Base-by-base conservation (phyloP, 164 flowering plant genomes). In the Pachysandra terminalis region DNA sequence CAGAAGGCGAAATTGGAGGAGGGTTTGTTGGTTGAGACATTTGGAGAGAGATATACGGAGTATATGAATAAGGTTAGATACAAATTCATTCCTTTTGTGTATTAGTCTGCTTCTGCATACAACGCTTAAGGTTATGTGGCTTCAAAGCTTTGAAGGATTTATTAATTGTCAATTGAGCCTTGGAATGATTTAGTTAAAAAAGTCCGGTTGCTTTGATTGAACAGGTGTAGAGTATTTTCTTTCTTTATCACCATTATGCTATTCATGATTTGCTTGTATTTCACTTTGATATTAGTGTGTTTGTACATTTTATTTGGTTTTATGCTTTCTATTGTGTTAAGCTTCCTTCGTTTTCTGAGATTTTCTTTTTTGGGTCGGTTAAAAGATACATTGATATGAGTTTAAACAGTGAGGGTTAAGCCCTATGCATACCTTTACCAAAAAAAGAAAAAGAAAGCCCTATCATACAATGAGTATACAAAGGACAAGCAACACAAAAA, bases 61-160 rank as follows among this genome's bases (percentile, higher is more conserved):
- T 94, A 90, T 74, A 75, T 73, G 81, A 77, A 52, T 60, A 91
- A 78, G 78, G 96, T 94, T 74, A 79, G 67, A 77, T 82, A 87
- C 86, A 92, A 84, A 81, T 82, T 95, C 72, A 87, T 95, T 70
- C 98, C 98, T 74, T 78, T 79, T 61, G 76, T 95, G 56, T 90
- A 85, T 71, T 95, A 89, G 85, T 53, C 63, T 14, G 49, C 49
- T 56, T 37, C n/a, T 32, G 53, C 69, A 72, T 78, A 65, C 53
- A 71, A 40, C 55, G 55, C 68, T 58, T 56, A 67, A 60, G n/a
- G 16, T 41, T 64, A n/a, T n/a, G n/a, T n/a, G n/a, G n/a, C 59
- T 3, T 17, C 61, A 65, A 56, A 9, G 45, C 48, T 67, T 65
- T 62, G 25, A 66, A 57, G 59, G 59, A 52, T 51, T 49, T 21